Evolutionary conservation across 2,329 filamentous ascomycete species (phyloP).

Genomic region (Thermothelomyces thermophilus): DNA sequence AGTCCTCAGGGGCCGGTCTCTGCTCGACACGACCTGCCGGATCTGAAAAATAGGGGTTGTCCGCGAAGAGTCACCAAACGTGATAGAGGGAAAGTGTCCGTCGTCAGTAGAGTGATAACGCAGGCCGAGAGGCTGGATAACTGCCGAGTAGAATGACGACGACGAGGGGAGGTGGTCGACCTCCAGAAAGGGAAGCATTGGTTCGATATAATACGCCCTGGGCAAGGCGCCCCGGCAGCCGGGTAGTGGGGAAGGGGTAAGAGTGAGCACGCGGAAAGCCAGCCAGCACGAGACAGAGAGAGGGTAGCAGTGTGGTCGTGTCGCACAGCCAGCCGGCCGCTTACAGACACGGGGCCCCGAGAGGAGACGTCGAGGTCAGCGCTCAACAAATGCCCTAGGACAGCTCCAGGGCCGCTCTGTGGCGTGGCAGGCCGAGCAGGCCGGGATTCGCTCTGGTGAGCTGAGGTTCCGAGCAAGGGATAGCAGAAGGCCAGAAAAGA

Average conservation of each 20-base stretch:
- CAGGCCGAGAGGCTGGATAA: slow-evolving; percentile 72
- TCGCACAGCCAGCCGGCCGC: slow-evolving; percentile 2
- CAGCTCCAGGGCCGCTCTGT: slow-evolving; percentile 9
- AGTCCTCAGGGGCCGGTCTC: slow-evolving; percentile 36
- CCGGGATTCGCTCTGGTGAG: slow-evolving; percentile 10
- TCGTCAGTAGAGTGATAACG: slow-evolving; percentile 50
- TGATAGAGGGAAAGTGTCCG: slow-evolving; percentile 31
- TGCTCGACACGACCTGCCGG: slow-evolving; percentile 33
- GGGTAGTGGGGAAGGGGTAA: background rate
- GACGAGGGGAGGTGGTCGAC: slow-evolving; percentile 74
- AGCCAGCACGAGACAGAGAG: slow-evolving; percentile 12
- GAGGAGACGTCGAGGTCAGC: slow-evolving; percentile 1
- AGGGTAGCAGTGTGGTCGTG: slow-evolving; percentile 4
- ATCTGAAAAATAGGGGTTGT: slow-evolving; percentile 40
- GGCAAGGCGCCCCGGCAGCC: background rate
- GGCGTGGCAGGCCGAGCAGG: slow-evolving; percentile 18
- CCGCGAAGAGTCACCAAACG: slow-evolving; percentile 35
- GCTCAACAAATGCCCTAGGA: background rate
- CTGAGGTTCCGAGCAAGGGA: slow-evolving; percentile 20
- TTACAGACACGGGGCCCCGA: slow-evolving; percentile 3
- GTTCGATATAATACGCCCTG: slow-evolving; percentile 13
- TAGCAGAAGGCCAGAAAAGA: background rate
- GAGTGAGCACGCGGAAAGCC: background rate
- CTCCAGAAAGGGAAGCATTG: slow-evolving; percentile 46
- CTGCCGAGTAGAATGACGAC: slow-evolving; percentile 74